Percentiles rank a stretch among this genome's conserved stretches.
Evolutionary conservation across 2,329 filamentous ascomycete genomes (phyloP).

Genomic region (Ramichloridium luteum): DNA sequence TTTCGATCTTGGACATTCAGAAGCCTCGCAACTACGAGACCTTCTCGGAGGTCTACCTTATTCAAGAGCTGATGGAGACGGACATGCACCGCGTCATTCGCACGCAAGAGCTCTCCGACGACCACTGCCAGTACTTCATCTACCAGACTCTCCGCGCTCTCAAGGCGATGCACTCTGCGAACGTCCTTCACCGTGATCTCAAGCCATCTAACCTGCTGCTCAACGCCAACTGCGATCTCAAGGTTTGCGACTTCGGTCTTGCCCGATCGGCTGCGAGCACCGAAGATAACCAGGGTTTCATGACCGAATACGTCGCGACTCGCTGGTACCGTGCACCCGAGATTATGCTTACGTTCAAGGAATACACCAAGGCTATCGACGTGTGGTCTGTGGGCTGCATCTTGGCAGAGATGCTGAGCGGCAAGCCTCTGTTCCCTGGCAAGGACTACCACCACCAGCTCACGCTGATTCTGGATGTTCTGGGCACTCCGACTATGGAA

Average conservation of each 20-base stretch:
- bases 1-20: conserved; percentile 97
- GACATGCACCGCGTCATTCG: conserved; percentile 99
- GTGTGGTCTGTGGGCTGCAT: conserved; percentile 99
- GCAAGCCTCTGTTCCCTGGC: conserved; percentile 93
- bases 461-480: conserved; percentile 90
- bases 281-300: conserved; percentile 99
- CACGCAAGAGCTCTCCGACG: conserved; percentile 94
- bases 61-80: conserved; percentile 99
- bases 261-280: conserved; percentile 87
- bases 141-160: conserved; percentile 96
- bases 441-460: conserved; percentile 99
- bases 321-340: conserved; percentile 98
- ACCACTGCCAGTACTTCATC: conserved; percentile 99
- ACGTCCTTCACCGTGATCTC: conserved; percentile 91
- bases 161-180: conserved; percentile 98
- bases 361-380: conserved; percentile 99
- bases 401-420: conserved; percentile 94
- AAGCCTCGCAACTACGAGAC: conserved; percentile 92
- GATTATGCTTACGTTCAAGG: conserved; percentile 99
- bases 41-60: conserved; percentile 96
- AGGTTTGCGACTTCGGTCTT: conserved; percentile 96
- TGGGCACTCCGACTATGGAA: conserved; percentile 98
- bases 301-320: conserved; percentile 99
- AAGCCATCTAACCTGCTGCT: conserved; percentile 95
- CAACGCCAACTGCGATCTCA: conserved; percentile 97